Conservation (phyloP, 345 rosid genomes). For the Heritiera littoralis region DNA sequence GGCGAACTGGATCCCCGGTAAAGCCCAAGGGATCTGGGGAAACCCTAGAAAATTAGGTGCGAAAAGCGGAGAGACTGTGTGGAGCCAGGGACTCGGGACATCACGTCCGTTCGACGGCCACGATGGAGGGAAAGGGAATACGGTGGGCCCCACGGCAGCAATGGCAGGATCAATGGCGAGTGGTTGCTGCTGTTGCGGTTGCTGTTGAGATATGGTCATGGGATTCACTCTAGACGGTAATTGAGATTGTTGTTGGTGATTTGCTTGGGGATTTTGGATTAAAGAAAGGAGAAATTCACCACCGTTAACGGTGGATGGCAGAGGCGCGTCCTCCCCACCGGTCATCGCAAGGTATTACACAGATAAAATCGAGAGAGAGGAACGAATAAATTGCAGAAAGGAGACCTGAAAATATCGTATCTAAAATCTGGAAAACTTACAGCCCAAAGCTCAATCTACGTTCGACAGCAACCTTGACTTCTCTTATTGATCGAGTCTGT, state of each 20-base stretch:
- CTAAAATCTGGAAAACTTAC: neutral
- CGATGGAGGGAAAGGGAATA: slow-evolving; percentile 34
- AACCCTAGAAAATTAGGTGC: slow-evolving; percentile 51
- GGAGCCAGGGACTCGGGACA: slow-evolving; percentile 31
- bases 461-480: neutral
- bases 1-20: slow-evolving; percentile 34
- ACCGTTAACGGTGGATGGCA: slow-evolving; percentile 32
- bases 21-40: slow-evolving; percentile 42
- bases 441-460: neutral
- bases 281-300: slow-evolving; percentile 82
- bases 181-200: slow-evolving; percentile 20
- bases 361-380: neutral
- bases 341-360: slow-evolving; percentile 42
- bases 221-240: slow-evolving; percentile 13
- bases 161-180: slow-evolving; percentile 72
- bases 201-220: slow-evolving; percentile 11
- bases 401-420: neutral
- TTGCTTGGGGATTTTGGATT: slow-evolving; percentile 53
- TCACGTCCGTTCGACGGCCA: slow-evolving; percentile 48
- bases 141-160: slow-evolving; percentile 70
- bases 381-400: neutral
- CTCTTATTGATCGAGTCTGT: too few relatives aligned
- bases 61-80: slow-evolving; percentile 40
- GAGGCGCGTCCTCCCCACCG: slow-evolving; percentile 52
- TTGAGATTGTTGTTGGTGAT: slow-evolving; percentile 26